Evolutionary conservation across 2,329 filamentous ascomycete species (phyloP), one percentile per base, ranked within the genome.

Genomic region (Aureobasidium subglaciale): DNA sequence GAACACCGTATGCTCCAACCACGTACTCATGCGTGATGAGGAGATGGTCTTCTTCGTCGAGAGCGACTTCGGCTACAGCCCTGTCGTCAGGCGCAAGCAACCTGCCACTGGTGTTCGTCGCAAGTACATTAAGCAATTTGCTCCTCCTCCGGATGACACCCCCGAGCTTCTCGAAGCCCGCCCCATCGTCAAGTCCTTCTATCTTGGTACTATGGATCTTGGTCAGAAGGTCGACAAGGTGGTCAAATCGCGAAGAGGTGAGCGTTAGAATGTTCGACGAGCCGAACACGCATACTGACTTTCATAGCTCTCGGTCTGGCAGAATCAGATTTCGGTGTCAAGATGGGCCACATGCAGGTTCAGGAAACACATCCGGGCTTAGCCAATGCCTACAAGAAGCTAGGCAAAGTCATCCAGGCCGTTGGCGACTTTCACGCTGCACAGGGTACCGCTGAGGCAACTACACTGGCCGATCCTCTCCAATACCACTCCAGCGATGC

Each of bases 1-100:
- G 64, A 96, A 95, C 70, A 88, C 88, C 58, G 87, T 99, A 18
- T 95, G 93, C 73, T 83, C 82, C 65, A 97, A 93, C 63, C 91
- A 97, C 32, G 85, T 95, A 1, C 81, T 99, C 7, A 95, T 96
- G 78, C 84, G 87, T 59, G 93, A 99, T 68, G 92, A 97, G 60
- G 93, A 99, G 73, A 92, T 97, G 84, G 84, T 96, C 5, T 85
- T 97, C 58, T 99, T 99, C 65, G 90, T 99, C n/a, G 93, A 99
- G 73, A 96, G 90, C 68, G 93, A 99, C 70, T 97, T 96, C 70
- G 93, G 93, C 37, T 99, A 99, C 72, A 96, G 90, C 66, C 93
- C 93, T 1, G 87, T 97, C 66, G 86, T 96, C 43, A 86, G 92
- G 70, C 90, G 90, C 79, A 96, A 95, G 77, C 93, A 99, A 71